Evolutionary conservation across 768 basidiomycete species (phyloP), one percentile per base, ranked within the genome.

Genomic region (Phanerochaete carnosa): DNA sequence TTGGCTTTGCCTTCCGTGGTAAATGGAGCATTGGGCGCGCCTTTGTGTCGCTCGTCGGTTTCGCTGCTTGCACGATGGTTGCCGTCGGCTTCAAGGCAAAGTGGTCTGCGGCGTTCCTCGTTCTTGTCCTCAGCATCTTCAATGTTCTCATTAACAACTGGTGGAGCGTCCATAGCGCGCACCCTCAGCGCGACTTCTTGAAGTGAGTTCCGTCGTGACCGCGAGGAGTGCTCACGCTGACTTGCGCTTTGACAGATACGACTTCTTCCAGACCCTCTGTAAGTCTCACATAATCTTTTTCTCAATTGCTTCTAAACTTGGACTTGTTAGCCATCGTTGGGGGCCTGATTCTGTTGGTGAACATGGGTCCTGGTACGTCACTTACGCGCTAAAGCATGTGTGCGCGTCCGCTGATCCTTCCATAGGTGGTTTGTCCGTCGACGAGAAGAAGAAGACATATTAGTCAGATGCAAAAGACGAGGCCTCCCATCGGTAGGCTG

Each of bases 41-140:
- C 3, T 78, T 98, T 60, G 89, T 98, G 55, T 94, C 94, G 23
- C 79, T 98, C 61, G 75, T 98, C 61, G 97, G 97, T 58, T 82
- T 99, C 46, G 90, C 83, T 15, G 95, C 95, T 3, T 98, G 97
- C 70, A 76, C 85, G 70, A 98, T 96, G 92, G 95, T 99, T 51
- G 97, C 95, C 11, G 83, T 98, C 62, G 97, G 97, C 47, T 98
- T 98, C 87, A 98, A 98, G 78, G 96, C 97, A 68, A 98, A 98
- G 77, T 97, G 95, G 93, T 94, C 93, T 15, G 96, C 96, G 2
- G 85, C 88, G 13, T 98, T 98, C 86, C 84, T 99, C 62, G 95
- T 98, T 61, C 75, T 97, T 64, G 82, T 95, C 3, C 76, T 99
- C 69, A 93, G 91, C 70, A 74, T 93, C 68, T 98, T 98, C 88